Evolutionary conservation across 345 rosid species (phyloP).

Genomic region (Rubroshorea leprosula): DNA sequence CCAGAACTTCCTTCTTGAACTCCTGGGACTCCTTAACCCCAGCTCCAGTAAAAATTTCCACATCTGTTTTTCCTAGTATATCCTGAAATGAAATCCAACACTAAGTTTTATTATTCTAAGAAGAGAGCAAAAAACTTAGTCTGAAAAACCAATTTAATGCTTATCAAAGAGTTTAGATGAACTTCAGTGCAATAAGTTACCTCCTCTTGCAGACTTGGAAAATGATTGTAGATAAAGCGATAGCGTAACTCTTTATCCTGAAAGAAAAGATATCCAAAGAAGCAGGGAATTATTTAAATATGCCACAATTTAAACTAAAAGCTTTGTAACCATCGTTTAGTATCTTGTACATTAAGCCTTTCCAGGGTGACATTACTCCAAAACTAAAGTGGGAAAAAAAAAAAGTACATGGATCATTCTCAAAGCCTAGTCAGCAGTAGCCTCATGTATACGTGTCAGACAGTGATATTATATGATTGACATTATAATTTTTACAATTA

Average conservation of each 20-base stretch:
- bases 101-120: slow-evolving; percentile 25
- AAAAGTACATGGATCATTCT: too few relatives aligned
- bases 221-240: slow-evolving; percentile 90
- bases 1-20: slow-evolving; percentile 80
- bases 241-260: slow-evolving; percentile 91
- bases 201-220: slow-evolving; percentile 75
- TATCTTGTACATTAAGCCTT: too few relatives aligned
- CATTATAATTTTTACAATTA: slow-evolving; percentile 14
- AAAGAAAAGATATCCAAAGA: slow-evolving; percentile 1
- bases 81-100: slow-evolving; percentile 72
- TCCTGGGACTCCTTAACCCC: slow-evolving; percentile 96
- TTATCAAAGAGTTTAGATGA: slow-evolving; percentile 17
- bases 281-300: neutral
- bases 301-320: too few relatives aligned
- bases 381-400: too few relatives aligned
- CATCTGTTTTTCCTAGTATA: slow-evolving; percentile 81
- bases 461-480: neutral
- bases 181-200: slow-evolving; percentile 37
- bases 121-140: neutral
- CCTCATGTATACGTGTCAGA: too few relatives aligned
- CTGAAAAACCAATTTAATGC: slow-evolving; percentile 4
- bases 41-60: slow-evolving; percentile 80
- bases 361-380: too few relatives aligned
- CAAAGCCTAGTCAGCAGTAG: too few relatives aligned
- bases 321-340: too few relatives aligned